A percentile compares a stretch with the other conserved stretches of the same genome.
phyloP scores from a whole-genome alignment of 2,329 filamentous ascomycete genomes.

The Corniculantispora saksenae region DNA sequence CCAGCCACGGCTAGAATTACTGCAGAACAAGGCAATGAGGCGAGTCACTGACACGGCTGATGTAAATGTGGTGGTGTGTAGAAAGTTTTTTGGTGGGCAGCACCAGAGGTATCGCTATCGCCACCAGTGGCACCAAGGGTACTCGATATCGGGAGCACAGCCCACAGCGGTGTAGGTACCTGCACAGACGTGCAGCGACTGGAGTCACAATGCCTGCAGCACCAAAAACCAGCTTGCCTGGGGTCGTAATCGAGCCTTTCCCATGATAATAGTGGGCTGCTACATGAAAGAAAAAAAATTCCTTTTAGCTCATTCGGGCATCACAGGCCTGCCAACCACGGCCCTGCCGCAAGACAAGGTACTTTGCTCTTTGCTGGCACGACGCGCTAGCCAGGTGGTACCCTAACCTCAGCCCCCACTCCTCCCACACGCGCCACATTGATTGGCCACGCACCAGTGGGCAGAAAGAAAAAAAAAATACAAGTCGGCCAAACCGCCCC shows the following conservation, averaged over 20 bases:
- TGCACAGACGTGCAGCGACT: neutral
- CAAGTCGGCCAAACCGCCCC: conserved; percentile 38
- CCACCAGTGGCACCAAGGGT: conserved; percentile 7
- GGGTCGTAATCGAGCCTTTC: conserved; percentile 1
- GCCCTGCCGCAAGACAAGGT: neutral
- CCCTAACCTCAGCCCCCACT: conserved; percentile 23
- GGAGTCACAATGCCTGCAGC: conserved; percentile 9
- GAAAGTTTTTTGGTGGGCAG: conserved; percentile 8
- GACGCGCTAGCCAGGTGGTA: conserved; percentile 28
- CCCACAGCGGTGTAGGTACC: conserved; percentile 10
- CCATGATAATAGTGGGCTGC: conserved; percentile 5
- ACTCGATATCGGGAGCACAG: neutral
- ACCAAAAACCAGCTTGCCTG: neutral
- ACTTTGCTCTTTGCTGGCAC: conserved; percentile 2
- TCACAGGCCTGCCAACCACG: too few species aligned
- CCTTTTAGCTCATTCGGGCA: neutral
- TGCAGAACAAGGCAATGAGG: neutral
- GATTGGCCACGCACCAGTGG: conserved; percentile 25
- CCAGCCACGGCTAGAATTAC: conserved; percentile 4
- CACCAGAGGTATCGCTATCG: too few species aligned
- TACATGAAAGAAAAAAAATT: neutral
- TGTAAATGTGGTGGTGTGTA: neutral
- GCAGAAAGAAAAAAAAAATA: conserved; percentile 37
- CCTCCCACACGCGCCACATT: conserved; percentile 10
- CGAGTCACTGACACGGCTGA: neutral